phyloP scores from a whole-genome alignment of 805 yeast genomes.

The Candida krabiensis region DNA sequence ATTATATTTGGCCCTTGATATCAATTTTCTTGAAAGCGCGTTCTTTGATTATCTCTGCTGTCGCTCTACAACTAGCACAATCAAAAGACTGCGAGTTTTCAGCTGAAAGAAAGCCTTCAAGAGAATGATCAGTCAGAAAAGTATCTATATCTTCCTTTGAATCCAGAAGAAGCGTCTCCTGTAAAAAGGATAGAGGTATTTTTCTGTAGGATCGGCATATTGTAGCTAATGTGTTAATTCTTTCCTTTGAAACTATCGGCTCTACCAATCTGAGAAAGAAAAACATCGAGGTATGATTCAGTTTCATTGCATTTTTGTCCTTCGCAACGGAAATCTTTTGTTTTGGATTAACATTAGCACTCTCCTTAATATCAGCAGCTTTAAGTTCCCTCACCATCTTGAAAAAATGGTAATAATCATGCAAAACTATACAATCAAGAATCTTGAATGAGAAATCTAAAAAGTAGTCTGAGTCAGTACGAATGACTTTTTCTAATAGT shows the following conservation, averaged over 20 bases:
- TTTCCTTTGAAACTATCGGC: constrained; percentile 55
- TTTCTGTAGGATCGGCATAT: constrained; percentile 59
- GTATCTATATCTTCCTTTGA: constrained; percentile 38
- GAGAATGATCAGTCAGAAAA: constrained; percentile 44
- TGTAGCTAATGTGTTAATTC: constrained; percentile 54
- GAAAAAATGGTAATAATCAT: constrained; percentile 58
- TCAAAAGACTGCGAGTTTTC: constrained; percentile 22
- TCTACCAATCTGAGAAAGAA: constrained; percentile 40
- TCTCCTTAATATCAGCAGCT: constrained; percentile 33
- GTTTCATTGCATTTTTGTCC: constrained; percentile 18
- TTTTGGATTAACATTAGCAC: constrained; percentile 1
- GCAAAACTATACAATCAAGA: constrained; percentile 33
- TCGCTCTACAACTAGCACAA: constrained; percentile 23
- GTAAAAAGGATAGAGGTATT: constrained; percentile 31
- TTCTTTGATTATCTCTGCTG: constrained; percentile 25
- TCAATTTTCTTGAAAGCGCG: constrained; percentile 61
- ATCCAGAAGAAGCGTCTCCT: constrained; percentile 20
- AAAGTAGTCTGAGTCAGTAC: constrained; percentile 23
- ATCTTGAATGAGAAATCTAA: constrained; percentile 36
- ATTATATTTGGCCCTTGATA: constrained; percentile 81
- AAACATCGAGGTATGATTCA: constrained; percentile 22
- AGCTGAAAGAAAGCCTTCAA: constrained; percentile 32
- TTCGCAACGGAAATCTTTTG: constrained; percentile 4
- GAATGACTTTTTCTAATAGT: constrained; percentile 14
- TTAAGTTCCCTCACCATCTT: constrained; percentile 29